Base-by-base conservation (phyloP, 371 early-diverging fungal genomes). In the Zopfochytrium polystomum region DNA sequence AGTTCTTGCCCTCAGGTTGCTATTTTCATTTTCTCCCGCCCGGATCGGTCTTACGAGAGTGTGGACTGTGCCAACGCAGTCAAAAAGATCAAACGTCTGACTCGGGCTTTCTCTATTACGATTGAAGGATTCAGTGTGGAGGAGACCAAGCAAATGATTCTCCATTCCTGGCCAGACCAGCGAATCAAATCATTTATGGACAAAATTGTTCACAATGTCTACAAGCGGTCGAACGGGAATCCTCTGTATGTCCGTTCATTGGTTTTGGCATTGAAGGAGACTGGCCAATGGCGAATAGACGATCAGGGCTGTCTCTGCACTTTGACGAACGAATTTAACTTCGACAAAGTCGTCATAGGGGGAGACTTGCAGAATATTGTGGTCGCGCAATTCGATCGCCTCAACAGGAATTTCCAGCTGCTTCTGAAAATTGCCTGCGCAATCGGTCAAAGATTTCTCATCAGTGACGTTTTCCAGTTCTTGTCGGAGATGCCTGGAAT, bases 341-440 rank as follows among this genome's bases (percentile, higher is more conserved):
- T 81, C 38, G 79, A 77, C 15, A 35, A 66, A 20, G 59, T 77
- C 9, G 62, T 74, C 22, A 53, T 76, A 22, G 77, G 72, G 7
- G 57, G 68, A 42, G 79, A 81, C 58, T 52, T 76, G 29, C 72
- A 77, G 55, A 67, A 65, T 44, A 70, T 81, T 22, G 66, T 81
- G 27, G 52, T 76, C 1, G 77, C 81, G 4, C 80, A 79, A 52
- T 79, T 81, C 51, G 81, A 81, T 52, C 68, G 76, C 15, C 63
- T 80, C 15, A 75, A 80, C 46, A 52, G 71, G 35, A 73, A 58
- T 38, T 79, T 76, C 53, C 81, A 81, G 55, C 65, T 79, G 11
- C 73, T 81, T 20, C 63, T 81, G 34, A 81, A 80, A 47, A 68
- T 81, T 9, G 70, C 81, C 2, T 71, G 78, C 15, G 77, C 76